Base-by-base conservation (phyloP, 148 eudicot genomes). In the Nyssa sinensis region DNA sequence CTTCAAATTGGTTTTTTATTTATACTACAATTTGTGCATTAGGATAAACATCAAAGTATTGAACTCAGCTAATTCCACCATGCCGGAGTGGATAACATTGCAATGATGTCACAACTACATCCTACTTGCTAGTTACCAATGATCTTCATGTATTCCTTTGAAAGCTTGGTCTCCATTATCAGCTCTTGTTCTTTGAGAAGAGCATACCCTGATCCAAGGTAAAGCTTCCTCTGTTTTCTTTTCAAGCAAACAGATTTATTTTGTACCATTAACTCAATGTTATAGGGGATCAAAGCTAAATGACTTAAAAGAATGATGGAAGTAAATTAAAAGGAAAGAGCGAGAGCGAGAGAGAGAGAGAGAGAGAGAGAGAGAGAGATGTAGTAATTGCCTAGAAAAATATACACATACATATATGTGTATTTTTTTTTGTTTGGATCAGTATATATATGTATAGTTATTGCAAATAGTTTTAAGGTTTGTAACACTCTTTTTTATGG, bases 121-220 rank as follows among this genome's bases (percentile, higher is more conserved):
- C 27, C 61, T n/a, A 64, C 23, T 73, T n/a, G 71, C 77, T 81
- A 88, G 37, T 85, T 80, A 66, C 91, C 95, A 60, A 88, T 87
- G 74, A 92, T 94, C 85, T 94, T 94, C 96, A 92, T 86, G 74
- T 94, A 94, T 73, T 92, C 94, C 81, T 89, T 90, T 19, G 98
- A 84, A 76, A 94, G 97, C 69, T 84, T 94, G 44, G 74, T 85
- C 44, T 89, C 89, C 88, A 82, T 90, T 49, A 94, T 80, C 70
- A 94, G 83, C 86, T 86, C 75, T 58, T 94, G 98, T 76, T 94
- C 98, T 83, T 67, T 87, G 72, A 92, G 61, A 37, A 94, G 96
- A 81, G 97, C 88, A 77, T 88, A 75, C 44, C 98, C 98, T 1
- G 98, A 87, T 83, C 90, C 96, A 19, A 94, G n/a, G 92, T 75